Evolutionary conservation across 1,139 yeast genomes (phyloP), one percentile per base, ranked within the genome.

Genomic region (Dujonia santamariae): DNA sequence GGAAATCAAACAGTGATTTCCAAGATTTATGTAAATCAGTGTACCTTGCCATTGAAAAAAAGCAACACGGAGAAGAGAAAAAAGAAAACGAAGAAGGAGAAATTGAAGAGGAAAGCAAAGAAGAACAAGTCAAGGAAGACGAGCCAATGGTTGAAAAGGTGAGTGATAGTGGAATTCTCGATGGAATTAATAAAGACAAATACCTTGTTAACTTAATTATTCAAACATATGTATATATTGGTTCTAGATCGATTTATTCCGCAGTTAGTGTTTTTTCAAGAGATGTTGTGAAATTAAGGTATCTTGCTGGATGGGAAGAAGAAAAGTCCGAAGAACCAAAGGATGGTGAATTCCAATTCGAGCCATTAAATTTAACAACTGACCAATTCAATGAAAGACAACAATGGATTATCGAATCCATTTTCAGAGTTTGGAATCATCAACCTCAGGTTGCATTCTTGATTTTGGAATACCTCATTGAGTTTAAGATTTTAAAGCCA

Each of bases 221-320:
- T 45, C 90, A 86, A 50, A 71, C 85, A 0, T 71, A 87, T 37
- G 85, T 94, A 31, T 82, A 80, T 49, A 80, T 88, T 41, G 97
- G 97, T 18, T 83, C 87, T 31, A 75, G 97, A 53, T 88, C 97
- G 0, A 73, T 90, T 31, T 85, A 95, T 17, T 95, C 95, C 38
- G 88, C 88, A 27, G 81, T 80, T 36, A 78, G 78, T 46, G 80
- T 85, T 53, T 67, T 87, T 40, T 69, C 72, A 28, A 73, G 80
- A 40, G 74, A 80, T 36, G 59, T 68, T 24, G 68, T 67, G 30
- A 70, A 79, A 37, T 61, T 90, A 44, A 63, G 63, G 45, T 67
- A 51, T 45, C 48, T 67, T 26, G 55, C 66, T 41, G 75, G 75
- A 1, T 45, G 55, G 15, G 43, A 54, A 17, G 54, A 66, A 23